Conservation (phyloP, 2,329 filamentous ascomycete species). For the Ophiostoma himal-ulmi region DNA sequence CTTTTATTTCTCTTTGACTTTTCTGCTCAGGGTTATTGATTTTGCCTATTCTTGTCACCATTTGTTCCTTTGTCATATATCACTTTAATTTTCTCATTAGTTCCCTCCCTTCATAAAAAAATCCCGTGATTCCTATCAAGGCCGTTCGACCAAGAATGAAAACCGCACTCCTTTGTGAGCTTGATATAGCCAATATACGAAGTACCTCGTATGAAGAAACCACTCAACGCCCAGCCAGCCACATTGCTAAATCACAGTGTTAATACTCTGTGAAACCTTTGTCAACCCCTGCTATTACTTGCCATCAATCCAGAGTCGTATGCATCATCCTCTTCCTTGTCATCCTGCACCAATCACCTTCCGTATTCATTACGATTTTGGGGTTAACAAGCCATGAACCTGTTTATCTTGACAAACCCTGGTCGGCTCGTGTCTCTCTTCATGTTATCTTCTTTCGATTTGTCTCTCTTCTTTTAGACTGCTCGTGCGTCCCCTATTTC, state of each 20-base stretch:
- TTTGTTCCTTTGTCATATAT: not conserved
- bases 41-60: not conserved
- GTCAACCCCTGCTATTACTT: not conserved
- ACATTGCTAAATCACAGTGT: not conserved
- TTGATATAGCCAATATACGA: not conserved
- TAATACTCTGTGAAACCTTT: conserved; percentile 5
- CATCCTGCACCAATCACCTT: not conserved
- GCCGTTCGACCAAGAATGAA: not conserved
- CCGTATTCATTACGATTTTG: not conserved
- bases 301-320: not conserved
- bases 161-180: not conserved
- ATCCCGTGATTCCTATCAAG: not conserved
- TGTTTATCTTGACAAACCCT: not conserved
- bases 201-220: not conserved
- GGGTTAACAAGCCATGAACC: not conserved
- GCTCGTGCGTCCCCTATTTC: not conserved
- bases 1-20: not conserved
- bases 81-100: not conserved
- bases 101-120: not conserved
- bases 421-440: not conserved
- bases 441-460: not conserved
- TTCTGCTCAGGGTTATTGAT: not conserved
- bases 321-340: not conserved
- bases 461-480: not conserved
- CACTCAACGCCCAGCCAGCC: not conserved